These are phyloP conservation scores for Monosporascus sp. DNA, from an alignment of 2,329 filamentous ascomycete species.

Conservation along the genomic window DNA sequence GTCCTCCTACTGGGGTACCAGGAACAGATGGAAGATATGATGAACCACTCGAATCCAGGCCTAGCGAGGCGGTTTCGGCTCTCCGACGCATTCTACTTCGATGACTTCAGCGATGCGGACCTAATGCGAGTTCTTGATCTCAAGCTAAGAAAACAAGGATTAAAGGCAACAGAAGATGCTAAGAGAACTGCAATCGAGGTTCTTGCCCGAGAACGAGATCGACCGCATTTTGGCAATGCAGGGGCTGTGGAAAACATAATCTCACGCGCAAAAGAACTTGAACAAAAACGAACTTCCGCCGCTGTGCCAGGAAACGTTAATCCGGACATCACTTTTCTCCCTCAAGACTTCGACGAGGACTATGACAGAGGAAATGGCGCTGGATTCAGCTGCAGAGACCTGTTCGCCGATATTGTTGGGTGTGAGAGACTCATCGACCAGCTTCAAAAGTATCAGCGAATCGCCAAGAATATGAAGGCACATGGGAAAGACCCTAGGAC, in stretches of 20 bases:
- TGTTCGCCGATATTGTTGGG: conserved; percentile 46
- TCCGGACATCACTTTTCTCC: not conserved
- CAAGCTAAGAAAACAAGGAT: conserved; percentile 55
- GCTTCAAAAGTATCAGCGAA: conserved; percentile 44
- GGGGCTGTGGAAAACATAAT: conserved; percentile 69
- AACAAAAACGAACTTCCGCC: conserved; percentile 37
- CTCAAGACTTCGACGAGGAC: conserved; percentile 46
- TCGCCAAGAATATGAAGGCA: conserved; percentile 37
- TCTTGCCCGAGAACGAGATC: conserved; percentile 55
- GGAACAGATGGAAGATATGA: conserved; percentile 65
- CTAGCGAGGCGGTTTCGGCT: conserved; percentile 61
- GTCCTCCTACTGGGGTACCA: conserved; percentile 67
- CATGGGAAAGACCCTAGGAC: conserved; percentile 42
- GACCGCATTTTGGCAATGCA: conserved; percentile 65
- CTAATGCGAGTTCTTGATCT: conserved; percentile 54
- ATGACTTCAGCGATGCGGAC: conserved; percentile 59
- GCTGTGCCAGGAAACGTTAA: conserved; percentile 18
- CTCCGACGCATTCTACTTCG: conserved; percentile 58
- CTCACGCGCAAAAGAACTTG: conserved; percentile 45
- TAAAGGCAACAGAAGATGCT: conserved; percentile 45
- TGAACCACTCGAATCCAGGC: conserved; percentile 68
- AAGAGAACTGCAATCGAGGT: conserved; percentile 52
- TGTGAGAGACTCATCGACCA: conserved; percentile 41
- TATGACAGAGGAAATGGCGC: conserved; percentile 39
- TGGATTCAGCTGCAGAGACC: conserved; percentile 32